Evolutionary conservation across 2,329 filamentous ascomycete species (phyloP).

Genomic region (Monosporascus sp.): DNA sequence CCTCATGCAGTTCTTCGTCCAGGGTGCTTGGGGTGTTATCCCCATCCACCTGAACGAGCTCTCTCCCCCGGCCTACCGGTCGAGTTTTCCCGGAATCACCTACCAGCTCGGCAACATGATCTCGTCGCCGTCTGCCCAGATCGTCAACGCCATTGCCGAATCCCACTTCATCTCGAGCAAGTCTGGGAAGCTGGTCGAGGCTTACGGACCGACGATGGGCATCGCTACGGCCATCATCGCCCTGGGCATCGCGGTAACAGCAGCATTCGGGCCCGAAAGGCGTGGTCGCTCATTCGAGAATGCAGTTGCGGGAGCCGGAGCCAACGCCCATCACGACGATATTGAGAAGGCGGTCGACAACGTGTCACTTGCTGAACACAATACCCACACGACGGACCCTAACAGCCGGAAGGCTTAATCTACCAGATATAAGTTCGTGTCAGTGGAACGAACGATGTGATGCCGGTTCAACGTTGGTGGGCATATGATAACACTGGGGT

Average conservation of each 20-base stretch:
- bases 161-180: slow-evolving; percentile 47
- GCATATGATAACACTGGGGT: too few species aligned
- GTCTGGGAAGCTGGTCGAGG: slow-evolving; percentile 54
- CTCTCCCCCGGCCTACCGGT: slow-evolving; percentile 63
- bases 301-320: slow-evolving; percentile 42
- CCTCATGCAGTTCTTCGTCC: slow-evolving; percentile 64
- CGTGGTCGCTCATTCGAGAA: slow-evolving; percentile 65
- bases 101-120: slow-evolving; percentile 76
- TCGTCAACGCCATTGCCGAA: slow-evolving; percentile 70
- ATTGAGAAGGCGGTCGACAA: slow-evolving; percentile 20
- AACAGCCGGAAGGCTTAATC: slow-evolving; percentile 6
- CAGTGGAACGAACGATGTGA: too few species aligned
- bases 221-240: slow-evolving; percentile 73
- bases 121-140: slow-evolving; percentile 66
- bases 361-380: slow-evolving; percentile 21
- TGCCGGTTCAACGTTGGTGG: too few species aligned
- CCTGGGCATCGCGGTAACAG: slow-evolving; percentile 60
- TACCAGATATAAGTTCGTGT: too few species aligned
- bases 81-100: slow-evolving; percentile 63
- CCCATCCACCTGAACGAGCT: slow-evolving; percentile 72
- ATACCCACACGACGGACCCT: slow-evolving; percentile 1
- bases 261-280: slow-evolving; percentile 68
- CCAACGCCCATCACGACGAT: slow-evolving; percentile 23
- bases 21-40: slow-evolving; percentile 62
- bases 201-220: slow-evolving; percentile 71